Evolutionary conservation across 2,329 filamentous ascomycete genomes (phyloP).

Genomic region (Plenodomus tracheiphilus): DNA sequence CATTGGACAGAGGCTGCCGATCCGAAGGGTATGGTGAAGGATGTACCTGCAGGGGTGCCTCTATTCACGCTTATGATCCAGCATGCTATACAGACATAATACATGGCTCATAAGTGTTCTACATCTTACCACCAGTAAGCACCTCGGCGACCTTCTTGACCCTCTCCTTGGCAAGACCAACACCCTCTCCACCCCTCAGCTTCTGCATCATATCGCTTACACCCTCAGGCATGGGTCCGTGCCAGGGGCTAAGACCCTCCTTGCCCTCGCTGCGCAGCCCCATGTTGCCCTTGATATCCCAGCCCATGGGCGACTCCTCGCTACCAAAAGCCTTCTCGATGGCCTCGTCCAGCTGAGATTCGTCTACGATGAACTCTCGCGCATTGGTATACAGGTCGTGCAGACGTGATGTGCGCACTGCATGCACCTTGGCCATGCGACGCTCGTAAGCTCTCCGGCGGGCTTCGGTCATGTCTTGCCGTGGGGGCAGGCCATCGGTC

Average conservation of each 20-base stretch:
- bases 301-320: conserved; percentile 51
- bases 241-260: conserved; percentile 38
- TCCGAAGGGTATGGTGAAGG: too few species aligned
- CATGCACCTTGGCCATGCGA: conserved; percentile 56
- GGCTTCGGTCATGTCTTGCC: conserved; percentile 28
- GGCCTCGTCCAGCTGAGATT: conserved; percentile 72
- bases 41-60: too few species aligned
- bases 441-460: conserved; percentile 43
- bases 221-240: conserved; percentile 35
- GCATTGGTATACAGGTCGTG: conserved; percentile 91
- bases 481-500: conserved; percentile 32
- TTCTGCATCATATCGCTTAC: conserved; percentile 39
- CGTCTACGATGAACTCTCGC: conserved; percentile 80
- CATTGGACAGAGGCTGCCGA: too few species aligned
- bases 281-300: conserved; percentile 30
- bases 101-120: conserved; percentile 1
- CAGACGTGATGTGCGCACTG: conserved; percentile 69
- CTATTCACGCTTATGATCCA: too few species aligned
- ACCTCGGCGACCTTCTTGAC: conserved; percentile 67
- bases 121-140: conserved; percentile 67
- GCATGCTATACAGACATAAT: background rate
- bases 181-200: conserved; percentile 41
- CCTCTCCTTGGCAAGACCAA: conserved; percentile 57
- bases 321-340: conserved; percentile 78
- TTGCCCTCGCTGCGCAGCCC: conserved; percentile 20